Evolutionary conservation across 2,329 filamentous ascomycete species (phyloP).

Genomic region (Penicillium sp.): DNA sequence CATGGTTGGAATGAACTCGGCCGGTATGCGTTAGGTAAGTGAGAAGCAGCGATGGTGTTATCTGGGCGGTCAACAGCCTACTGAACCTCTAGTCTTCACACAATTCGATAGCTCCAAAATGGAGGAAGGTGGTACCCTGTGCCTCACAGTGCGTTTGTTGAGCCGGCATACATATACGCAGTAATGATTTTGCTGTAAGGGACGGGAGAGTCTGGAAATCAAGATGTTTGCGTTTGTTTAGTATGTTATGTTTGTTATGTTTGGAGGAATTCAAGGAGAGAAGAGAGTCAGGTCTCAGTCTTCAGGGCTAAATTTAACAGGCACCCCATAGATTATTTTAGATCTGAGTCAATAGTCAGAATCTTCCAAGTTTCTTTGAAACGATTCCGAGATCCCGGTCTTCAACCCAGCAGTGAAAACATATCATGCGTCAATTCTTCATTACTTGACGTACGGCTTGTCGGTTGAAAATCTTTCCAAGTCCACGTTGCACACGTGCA

Average conservation of each 20-base stretch:
- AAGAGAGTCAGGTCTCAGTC: neutral
- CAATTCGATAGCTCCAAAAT: constrained; percentile 20
- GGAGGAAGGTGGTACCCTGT: constrained; percentile 21
- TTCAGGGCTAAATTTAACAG: constrained; percentile 2
- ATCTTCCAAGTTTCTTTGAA: neutral
- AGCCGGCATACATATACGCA: constrained; percentile 45
- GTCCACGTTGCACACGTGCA: constrained; percentile 6
- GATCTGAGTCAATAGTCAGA: neutral
- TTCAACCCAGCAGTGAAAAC: neutral
- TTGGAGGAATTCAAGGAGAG: neutral
- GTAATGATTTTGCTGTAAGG: constrained; percentile 39
- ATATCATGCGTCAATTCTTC: neutral
- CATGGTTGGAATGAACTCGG: constrained; percentile 17
- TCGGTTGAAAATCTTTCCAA: neutral
- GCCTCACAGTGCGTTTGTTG: constrained; percentile 52
- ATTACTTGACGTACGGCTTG: neutral
- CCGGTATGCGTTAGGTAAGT: constrained; percentile 15
- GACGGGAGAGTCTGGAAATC: constrained; percentile 54
- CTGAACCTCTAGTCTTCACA: constrained; percentile 22
- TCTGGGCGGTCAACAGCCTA: constrained; percentile 15
- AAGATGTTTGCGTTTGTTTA: constrained; percentile 34
- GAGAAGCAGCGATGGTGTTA: constrained; percentile 19
- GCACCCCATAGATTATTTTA: neutral
- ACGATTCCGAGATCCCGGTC: neutral
- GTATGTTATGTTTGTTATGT: neutral